Evolutionary conservation across 1,139 yeast genomes (phyloP).

Genomic region (Kurtzmaniella quercitrusa): DNA sequence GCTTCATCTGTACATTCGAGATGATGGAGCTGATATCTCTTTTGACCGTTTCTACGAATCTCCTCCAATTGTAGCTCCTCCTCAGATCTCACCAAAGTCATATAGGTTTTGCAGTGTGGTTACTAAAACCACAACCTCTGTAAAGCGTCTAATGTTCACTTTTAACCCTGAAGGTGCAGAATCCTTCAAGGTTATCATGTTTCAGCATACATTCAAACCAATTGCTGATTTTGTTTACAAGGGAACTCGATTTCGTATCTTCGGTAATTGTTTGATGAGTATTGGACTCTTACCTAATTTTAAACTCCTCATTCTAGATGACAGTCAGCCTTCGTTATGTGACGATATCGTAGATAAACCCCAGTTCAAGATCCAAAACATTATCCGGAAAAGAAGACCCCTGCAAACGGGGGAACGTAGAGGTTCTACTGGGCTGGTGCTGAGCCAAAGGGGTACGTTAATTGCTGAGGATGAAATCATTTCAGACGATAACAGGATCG

Average conservation of each 20-base stretch:
- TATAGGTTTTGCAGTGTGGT: constrained; percentile 32
- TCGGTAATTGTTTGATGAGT: constrained; percentile 33
- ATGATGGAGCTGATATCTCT: constrained; percentile 31
- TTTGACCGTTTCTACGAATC: constrained; percentile 30
- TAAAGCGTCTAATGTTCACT: constrained; percentile 27
- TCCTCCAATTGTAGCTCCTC: constrained; percentile 23
- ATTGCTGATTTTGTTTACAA: constrained; percentile 39
- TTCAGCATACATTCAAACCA: constrained; percentile 35
- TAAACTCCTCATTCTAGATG: constrained; percentile 32
- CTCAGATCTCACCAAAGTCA: constrained; percentile 13
- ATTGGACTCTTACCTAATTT: constrained; percentile 31
- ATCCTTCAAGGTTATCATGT: constrained; percentile 24
- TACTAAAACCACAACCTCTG: constrained; percentile 23
- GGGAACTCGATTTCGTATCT: constrained; percentile 34
- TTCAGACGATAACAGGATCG: neutral
- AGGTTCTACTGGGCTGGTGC: neutral
- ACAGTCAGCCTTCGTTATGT: constrained; percentile 31
- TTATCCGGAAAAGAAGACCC: constrained; percentile 15
- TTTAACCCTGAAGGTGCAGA: constrained; percentile 17
- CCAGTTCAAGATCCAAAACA: constrained; percentile 24
- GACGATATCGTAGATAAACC: constrained; percentile 32
- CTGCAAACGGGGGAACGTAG: constrained; percentile 5
- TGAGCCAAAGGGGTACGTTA: neutral
- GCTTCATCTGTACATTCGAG: constrained; percentile 34
- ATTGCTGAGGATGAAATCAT: neutral